Evolutionary conservation across 2,329 filamentous ascomycete genomes (phyloP).

Genomic region (Claviceps spartinae): DNA sequence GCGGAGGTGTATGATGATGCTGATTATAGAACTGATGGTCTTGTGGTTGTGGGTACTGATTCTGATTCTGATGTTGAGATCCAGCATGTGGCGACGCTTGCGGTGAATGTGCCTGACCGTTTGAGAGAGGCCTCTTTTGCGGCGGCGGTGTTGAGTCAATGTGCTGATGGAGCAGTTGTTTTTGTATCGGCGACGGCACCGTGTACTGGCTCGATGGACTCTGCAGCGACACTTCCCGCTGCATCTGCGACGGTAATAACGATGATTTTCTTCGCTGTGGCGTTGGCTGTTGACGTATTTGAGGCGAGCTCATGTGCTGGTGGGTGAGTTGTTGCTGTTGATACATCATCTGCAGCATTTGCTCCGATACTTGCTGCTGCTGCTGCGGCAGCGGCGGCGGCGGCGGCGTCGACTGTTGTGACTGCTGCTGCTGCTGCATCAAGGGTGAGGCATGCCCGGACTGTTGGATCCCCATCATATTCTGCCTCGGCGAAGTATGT

Average conservation of each 20-base stretch:
- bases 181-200: slow-evolving; percentile 6
- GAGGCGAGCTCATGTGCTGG: slow-evolving; percentile 7
- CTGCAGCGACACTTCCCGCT: slow-evolving; percentile 7
- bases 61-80: slow-evolving; percentile 2
- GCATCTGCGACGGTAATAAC: slow-evolving; percentile 7
- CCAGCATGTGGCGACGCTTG: slow-evolving; percentile 7
- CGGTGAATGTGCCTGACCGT: slow-evolving; percentile 16
- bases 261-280: slow-evolving; percentile 6
- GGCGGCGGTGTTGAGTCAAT: slow-evolving; percentile 8
- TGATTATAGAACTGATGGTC: background rate
- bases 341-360: slow-evolving; percentile 7
- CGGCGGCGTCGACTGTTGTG: slow-evolving; percentile 3
- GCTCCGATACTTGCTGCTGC: slow-evolving; percentile 3
- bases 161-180: slow-evolving; percentile 17
- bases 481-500: slow-evolving; percentile 4
- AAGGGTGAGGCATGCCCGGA: slow-evolving; percentile 4
- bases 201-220: slow-evolving; percentile 5
- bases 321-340: slow-evolving; percentile 9
- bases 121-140: slow-evolving; percentile 4
- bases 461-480: slow-evolving; percentile 2
- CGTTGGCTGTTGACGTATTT: slow-evolving; percentile 11
- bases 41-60: background rate
- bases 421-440: background rate
- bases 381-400: background rate
- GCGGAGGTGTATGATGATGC: slow-evolving; percentile 4